These are phyloP conservation scores for Melaleuca quinquenervia DNA, from an alignment of 345 rosid species.

Conservation along the genomic window DNA sequence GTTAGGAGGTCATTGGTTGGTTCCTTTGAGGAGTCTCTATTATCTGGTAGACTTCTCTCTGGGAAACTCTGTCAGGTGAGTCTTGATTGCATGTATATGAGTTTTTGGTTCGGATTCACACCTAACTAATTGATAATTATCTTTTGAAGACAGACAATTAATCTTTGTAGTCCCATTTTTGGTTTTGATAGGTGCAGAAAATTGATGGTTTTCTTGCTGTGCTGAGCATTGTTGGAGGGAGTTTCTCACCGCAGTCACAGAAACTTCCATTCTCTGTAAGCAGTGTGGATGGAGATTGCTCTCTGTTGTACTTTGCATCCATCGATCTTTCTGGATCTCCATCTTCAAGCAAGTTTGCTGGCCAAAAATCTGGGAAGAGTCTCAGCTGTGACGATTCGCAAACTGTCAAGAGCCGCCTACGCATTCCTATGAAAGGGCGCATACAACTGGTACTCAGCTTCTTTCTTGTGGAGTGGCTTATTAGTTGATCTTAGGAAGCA, in stretches of 20 bases:
- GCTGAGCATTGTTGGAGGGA: slow-evolving; percentile 83
- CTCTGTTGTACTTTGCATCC: slow-evolving; percentile 68
- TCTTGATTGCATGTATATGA: not conserved
- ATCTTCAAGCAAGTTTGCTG: slow-evolving; percentile 32
- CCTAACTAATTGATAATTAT: not conserved
- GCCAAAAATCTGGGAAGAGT: slow-evolving; percentile 44
- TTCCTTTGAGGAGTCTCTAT: slow-evolving; percentile 91
- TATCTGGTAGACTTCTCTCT: slow-evolving; percentile 73
- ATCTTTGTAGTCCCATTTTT: not conserved
- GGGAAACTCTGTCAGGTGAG: slow-evolving; percentile 62
- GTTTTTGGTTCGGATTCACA: not conserved
- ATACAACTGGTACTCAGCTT: slow-evolving; percentile 59
- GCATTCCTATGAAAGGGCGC: slow-evolving; percentile 91
- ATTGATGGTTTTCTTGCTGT: slow-evolving; percentile 94
- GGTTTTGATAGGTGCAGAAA: slow-evolving; percentile 31
- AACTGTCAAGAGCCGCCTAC: slow-evolving; percentile 48
- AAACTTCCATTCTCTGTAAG: slow-evolving; percentile 91
- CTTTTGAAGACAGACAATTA: not conserved
- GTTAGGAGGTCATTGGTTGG: slow-evolving; percentile 87
- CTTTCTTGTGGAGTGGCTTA: slow-evolving; percentile 1
- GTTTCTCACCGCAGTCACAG: slow-evolving; percentile 74
- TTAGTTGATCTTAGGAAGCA: not conserved
- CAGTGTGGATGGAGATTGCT: slow-evolving; percentile 83
- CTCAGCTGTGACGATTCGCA: slow-evolving; percentile 49
- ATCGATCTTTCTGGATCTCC: slow-evolving; percentile 66